Evolutionary conservation across 2,329 filamentous ascomycete species (phyloP).

Genomic region (Zarea fungicola): DNA sequence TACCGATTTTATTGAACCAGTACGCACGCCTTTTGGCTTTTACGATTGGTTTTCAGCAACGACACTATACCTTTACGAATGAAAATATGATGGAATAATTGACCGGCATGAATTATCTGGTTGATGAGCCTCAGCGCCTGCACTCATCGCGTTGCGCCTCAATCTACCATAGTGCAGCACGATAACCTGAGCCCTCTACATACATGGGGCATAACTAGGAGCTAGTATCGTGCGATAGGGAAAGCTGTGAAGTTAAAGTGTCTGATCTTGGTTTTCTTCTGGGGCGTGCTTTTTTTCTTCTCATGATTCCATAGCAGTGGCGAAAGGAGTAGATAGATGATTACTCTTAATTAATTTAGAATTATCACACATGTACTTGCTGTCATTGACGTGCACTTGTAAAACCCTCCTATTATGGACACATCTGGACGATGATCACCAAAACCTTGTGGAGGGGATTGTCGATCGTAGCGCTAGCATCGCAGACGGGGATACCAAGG

Average conservation of each 20-base stretch:
- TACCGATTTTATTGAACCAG: conserved; percentile 26
- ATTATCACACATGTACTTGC: neutral
- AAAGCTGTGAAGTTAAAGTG: neutral
- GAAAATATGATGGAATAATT: conserved; percentile 3
- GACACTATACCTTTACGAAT: conserved; percentile 12
- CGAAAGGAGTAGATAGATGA: conserved; percentile 10
- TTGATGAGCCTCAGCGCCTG: neutral
- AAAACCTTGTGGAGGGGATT: conserved; percentile 2
- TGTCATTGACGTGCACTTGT: neutral
- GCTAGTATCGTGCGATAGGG: neutral
- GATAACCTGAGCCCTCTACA: neutral
- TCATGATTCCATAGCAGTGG: conserved; percentile 11
- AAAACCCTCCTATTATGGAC: neutral
- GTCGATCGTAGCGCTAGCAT: conserved; percentile 8
- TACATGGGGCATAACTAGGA: neutral
- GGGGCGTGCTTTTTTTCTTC: conserved; percentile 6
- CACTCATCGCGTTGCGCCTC: neutral
- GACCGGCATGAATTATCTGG: neutral
- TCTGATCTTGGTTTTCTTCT: conserved; percentile 8
- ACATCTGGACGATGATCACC: neutral
- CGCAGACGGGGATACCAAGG: neutral
- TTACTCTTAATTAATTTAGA: conserved; percentile 12
- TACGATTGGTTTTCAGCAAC: conserved; percentile 7
- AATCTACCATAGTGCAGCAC: neutral
- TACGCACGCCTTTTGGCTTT: conserved; percentile 24